Evolutionary conservation across 139 green algal genomes (phyloP).

Genomic region (Closterium sp.): DNA sequence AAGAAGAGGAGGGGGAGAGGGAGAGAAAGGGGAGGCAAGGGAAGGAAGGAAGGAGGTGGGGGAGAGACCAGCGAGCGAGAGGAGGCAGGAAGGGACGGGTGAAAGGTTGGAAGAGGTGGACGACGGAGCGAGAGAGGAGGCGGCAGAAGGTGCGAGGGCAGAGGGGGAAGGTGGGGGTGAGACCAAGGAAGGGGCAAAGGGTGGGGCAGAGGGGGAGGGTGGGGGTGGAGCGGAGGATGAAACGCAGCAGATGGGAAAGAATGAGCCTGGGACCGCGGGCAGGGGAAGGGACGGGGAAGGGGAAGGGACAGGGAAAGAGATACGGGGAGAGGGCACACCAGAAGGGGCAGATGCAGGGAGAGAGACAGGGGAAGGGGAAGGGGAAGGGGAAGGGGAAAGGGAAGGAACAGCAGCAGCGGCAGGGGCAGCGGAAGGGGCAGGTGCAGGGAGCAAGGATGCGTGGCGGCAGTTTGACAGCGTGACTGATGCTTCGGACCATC

Average conservation of each 20-base stretch:
- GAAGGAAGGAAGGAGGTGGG: neutral
- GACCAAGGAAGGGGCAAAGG: neutral
- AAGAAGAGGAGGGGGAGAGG: neutral
- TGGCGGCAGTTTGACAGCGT: constrained; percentile 21
- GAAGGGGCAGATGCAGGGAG: neutral
- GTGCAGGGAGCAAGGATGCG: neutral
- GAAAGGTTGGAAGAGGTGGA: too few relatives aligned
- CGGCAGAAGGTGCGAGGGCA: too few relatives aligned
- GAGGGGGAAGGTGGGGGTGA: neutral
- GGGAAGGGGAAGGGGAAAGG: neutral
- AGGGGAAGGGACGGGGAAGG: neutral
- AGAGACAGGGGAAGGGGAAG: neutral
- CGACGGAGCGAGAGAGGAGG: too few relatives aligned
- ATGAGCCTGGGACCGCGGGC: neutral
- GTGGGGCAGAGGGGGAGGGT: neutral
- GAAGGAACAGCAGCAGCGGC: neutral
- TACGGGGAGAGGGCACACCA: neutral
- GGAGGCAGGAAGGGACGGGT: too few relatives aligned
- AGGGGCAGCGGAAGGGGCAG: neutral
- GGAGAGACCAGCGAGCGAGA: neutral
- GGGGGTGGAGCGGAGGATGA: neutral
- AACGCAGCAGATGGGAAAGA: neutral
- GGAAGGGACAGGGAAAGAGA: neutral
- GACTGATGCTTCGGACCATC: constrained; percentile 12
- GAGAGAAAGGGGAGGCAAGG: neutral